phyloP scores from a whole-genome alignment of 108 stramenopile genomes.

The Aurantiochytrium sp. region DNA sequence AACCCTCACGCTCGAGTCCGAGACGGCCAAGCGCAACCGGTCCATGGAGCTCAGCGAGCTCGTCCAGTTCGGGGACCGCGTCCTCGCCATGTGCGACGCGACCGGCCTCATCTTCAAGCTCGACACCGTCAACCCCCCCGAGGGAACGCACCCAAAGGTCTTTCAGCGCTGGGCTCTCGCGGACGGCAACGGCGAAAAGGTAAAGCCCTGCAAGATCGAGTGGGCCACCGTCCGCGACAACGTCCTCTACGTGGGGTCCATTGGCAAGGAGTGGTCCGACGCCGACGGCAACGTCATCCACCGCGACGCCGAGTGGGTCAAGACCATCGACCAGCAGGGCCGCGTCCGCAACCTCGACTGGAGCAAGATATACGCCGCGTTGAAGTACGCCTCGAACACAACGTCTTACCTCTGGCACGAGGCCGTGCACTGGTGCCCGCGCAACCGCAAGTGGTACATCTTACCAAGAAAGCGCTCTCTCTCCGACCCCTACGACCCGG shows the following conservation, averaged over 20 bases:
- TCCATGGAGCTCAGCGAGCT: constrained; percentile 39
- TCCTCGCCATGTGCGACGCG: constrained; percentile 31
- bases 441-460: constrained; percentile 26
- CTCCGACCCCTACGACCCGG: not conserved
- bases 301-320: constrained; percentile 36
- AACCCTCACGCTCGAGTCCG: not conserved
- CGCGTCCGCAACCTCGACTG: constrained; percentile 23
- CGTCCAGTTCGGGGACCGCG: not conserved
- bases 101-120: constrained; percentile 40
- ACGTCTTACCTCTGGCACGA: constrained; percentile 36
- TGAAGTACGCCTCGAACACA: not conserved
- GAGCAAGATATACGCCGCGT: constrained; percentile 5
- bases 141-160: not conserved
- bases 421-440: constrained; percentile 21
- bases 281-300: not conserved
- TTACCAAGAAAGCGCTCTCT: constrained; percentile 15
- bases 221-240: constrained; percentile 34
- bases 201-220: constrained; percentile 31
- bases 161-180: constrained; percentile 34
- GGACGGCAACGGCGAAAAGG: constrained; percentile 34
- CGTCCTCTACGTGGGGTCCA: constrained; percentile 21
- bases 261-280: not conserved
- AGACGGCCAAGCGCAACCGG: constrained; percentile 4
- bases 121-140: not conserved
- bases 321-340: constrained; percentile 25